Conservation (phyloP, 2,329 filamentous ascomycete genomes). For the Cercospora berteroae region DNA sequence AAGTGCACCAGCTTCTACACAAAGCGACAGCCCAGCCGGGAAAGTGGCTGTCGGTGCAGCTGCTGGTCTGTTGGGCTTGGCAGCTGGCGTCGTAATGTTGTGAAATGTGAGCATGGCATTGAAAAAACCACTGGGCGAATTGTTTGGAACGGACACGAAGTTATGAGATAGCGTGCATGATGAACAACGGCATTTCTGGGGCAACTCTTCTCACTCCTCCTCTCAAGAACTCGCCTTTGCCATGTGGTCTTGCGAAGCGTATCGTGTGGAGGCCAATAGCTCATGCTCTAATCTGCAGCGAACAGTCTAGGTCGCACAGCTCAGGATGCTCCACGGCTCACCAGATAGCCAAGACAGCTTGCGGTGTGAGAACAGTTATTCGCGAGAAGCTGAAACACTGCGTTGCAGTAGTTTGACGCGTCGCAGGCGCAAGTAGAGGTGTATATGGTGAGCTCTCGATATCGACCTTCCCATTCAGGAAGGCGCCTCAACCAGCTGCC, state of each 20-base stretch:
- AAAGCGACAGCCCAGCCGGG: constrained; percentile 7
- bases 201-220: background rate
- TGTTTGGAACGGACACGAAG: background rate
- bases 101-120: background rate
- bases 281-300: background rate
- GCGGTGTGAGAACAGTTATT: background rate
- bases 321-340: background rate
- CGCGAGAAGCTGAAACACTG: background rate
- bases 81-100: constrained; percentile 12
- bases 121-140: background rate
- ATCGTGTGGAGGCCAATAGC: background rate
- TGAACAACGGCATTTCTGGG: background rate
- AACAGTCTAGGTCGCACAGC: background rate
- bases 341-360: background rate
- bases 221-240: background rate
- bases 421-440: background rate
- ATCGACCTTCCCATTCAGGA: background rate
- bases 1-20: constrained; percentile 1
- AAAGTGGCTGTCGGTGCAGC: constrained; percentile 7
- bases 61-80: constrained; percentile 9
- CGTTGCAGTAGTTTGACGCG: background rate
- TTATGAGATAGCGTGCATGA: background rate
- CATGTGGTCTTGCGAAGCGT: background rate
- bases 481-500: background rate
- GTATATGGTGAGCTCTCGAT: background rate